Conservation (phyloP, 345 rosid species). For the Diplotaxis tenuifolia region DNA sequence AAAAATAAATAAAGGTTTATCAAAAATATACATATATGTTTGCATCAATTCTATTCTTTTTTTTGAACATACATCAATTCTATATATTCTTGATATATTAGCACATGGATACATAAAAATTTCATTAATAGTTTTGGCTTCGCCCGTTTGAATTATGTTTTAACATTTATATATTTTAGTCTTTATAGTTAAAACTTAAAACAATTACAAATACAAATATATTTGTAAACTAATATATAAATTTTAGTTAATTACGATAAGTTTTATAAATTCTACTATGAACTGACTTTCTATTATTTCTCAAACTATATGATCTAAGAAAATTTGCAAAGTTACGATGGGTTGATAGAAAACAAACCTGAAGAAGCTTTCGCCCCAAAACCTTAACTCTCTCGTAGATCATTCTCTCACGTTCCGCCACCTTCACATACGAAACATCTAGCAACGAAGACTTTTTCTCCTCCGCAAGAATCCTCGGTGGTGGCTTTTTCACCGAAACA, state of each 20-base stretch:
- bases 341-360: constrained; percentile 14
- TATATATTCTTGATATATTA: not conserved
- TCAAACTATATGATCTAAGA: too few relatives aligned
- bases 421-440: constrained; percentile 9
- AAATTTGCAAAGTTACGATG: too few relatives aligned
- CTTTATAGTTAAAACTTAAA: too few relatives aligned
- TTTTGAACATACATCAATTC: too few relatives aligned
- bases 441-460: not conserved
- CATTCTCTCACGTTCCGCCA: constrained; percentile 21
- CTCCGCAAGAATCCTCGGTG: constrained; percentile 17
- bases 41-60: too few relatives aligned
- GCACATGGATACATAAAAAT: not conserved
- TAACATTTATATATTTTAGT: too few relatives aligned
- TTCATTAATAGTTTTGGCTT: not conserved
- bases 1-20: not conserved
- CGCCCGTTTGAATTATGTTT: not conserved
- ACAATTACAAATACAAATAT: too few relatives aligned
- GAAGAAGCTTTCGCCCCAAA: constrained; percentile 35
- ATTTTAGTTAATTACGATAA: too few relatives aligned
- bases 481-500: constrained; percentile 12
- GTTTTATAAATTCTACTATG: too few relatives aligned
- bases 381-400: constrained; percentile 20
- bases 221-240: too few relatives aligned
- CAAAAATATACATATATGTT: not conserved
- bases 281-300: too few relatives aligned